Percentiles rank a stretch among this genome's conserved stretches.
Conservation (phyloP, 768 basidiomycete genomes). For the Termitomyces sp. region DNA sequence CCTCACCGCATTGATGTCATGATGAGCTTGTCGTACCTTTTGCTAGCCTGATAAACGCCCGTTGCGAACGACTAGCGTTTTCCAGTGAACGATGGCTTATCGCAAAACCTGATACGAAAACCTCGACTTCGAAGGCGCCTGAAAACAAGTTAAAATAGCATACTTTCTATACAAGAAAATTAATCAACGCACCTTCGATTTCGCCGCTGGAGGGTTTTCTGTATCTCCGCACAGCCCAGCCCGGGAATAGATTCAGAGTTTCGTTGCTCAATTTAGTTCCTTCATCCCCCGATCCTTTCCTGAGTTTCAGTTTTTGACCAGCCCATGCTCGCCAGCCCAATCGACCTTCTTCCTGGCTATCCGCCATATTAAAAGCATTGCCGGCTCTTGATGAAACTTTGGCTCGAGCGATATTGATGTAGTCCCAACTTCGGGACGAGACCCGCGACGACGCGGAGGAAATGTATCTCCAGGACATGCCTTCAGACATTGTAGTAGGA, state of each 20-base stretch:
- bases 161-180: not conserved
- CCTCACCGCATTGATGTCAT: not conserved
- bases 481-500: slow-evolving; percentile 27
- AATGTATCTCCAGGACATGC: slow-evolving; percentile 33
- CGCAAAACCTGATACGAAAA: slow-evolving; percentile 78
- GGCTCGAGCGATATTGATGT: slow-evolving; percentile 23
- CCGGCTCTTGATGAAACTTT: not conserved
- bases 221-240: slow-evolving; percentile 70
- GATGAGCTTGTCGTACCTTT: slow-evolving; percentile 46
- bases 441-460: slow-evolving; percentile 28
- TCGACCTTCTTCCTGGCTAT: slow-evolving; percentile 13
- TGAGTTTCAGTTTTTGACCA: slow-evolving; percentile 46
- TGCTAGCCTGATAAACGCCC: slow-evolving; percentile 72
- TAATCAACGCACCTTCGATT: slow-evolving; percentile 23
- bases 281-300: slow-evolving; percentile 15
- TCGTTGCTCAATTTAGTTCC: slow-evolving; percentile 26
- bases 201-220: slow-evolving; percentile 15
- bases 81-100: slow-evolving; percentile 56
- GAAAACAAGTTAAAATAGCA: not conserved
- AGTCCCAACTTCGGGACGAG: slow-evolving; percentile 41
- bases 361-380: not conserved
- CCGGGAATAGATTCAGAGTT: slow-evolving; percentile 66
- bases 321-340: slow-evolving; percentile 65
- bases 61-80: slow-evolving; percentile 66
- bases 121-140: slow-evolving; percentile 66